Evolutionary conservation across 2,329 filamentous ascomycete genomes (phyloP), one percentile per base, ranked within the genome.

Genomic region (Ophiostoma tasmaniense): DNA sequence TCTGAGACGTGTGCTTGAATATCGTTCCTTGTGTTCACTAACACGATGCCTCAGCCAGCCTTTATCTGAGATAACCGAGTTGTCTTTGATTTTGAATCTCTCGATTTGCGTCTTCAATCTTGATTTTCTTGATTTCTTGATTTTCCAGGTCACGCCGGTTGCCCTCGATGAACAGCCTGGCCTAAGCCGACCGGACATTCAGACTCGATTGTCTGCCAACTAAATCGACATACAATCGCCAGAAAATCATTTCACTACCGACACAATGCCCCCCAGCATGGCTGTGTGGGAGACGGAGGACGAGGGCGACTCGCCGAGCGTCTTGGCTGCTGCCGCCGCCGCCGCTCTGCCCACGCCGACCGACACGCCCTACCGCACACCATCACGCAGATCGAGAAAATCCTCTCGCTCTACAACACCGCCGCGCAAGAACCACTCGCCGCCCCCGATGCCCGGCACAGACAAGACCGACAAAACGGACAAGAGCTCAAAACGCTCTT

Each of bases 351-450:
- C 92, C 37, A 89, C 90, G 45, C 89, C 91, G 13, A 84, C 85
- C 45, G 88, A 90, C 72, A 90, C 90, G 33, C 89, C 90, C 25
- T 91, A 91, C 74, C 84, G 89, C 74, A 89, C 89, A 8, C 87
- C 89, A 67, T 93, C 92, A 33, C 85, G 88, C 73, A 82, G 74
- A 59, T 86, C 84, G 25, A 84, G 78, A 71, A 81, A 85, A 66
- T 91, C 90, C 10, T 85, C 87, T 70, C 86, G 89, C 68, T 90
- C 89, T 33, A 81, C 83, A 52, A 91, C 91, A 39, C 87, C 91
- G 55, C 85, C 86, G 1, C 80, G 77, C 7, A 81, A 83, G 45
- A 83, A 86, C 45, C 84, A 85, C 1, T 90, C 90, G 1, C 87
- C 89, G 5, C 81, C 84, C 4, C 81, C 81, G 14, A 73, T 83